Evolutionary conservation across 2,329 filamentous ascomycete genomes (phyloP).

Genomic region (Boeremia exigua): DNA sequence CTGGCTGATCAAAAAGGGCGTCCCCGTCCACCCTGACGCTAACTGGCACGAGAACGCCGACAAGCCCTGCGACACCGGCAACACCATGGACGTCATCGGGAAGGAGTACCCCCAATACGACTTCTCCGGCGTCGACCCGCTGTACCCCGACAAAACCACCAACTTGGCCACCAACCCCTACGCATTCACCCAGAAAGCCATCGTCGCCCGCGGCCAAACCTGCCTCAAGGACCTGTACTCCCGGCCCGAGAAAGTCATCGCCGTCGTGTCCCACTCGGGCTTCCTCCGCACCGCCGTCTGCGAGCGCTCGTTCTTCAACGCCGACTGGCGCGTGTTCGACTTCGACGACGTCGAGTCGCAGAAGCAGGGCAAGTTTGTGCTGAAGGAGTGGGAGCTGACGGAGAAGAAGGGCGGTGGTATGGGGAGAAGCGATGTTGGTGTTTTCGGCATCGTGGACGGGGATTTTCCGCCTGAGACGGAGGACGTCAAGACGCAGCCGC

Average conservation of each 20-base stretch:
- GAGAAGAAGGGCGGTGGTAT: constrained; percentile 56
- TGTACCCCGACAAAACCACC: constrained; percentile 68
- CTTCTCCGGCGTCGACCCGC: constrained; percentile 63
- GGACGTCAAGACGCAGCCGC: constrained; percentile 14
- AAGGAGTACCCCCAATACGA: constrained; percentile 63
- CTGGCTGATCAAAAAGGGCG: constrained; percentile 59
- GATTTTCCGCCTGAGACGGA: constrained; percentile 37
- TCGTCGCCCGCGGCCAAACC: constrained; percentile 62
- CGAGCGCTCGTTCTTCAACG: constrained; percentile 60
- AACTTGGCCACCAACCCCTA: constrained; percentile 51
- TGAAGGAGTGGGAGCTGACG: constrained; percentile 59
- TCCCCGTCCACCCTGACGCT: constrained; percentile 64
- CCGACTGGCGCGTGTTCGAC: constrained; percentile 69
- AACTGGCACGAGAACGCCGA: constrained; percentile 65
- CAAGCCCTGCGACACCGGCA: constrained; percentile 68
- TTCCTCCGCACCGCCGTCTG: constrained; percentile 66
- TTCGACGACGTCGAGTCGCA: constrained; percentile 58
- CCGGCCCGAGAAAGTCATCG: constrained; percentile 66
- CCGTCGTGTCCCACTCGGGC: constrained; percentile 70
- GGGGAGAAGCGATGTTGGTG: constrained; percentile 55
- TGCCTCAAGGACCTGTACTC: constrained; percentile 58
- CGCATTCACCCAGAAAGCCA: constrained; percentile 59
- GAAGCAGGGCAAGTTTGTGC: constrained; percentile 51
- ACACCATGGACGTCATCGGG: constrained; percentile 52
- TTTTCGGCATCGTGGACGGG: constrained; percentile 29